Base-by-base conservation (phyloP, 306 rosid species). In the Bauhinia variegata region DNA sequence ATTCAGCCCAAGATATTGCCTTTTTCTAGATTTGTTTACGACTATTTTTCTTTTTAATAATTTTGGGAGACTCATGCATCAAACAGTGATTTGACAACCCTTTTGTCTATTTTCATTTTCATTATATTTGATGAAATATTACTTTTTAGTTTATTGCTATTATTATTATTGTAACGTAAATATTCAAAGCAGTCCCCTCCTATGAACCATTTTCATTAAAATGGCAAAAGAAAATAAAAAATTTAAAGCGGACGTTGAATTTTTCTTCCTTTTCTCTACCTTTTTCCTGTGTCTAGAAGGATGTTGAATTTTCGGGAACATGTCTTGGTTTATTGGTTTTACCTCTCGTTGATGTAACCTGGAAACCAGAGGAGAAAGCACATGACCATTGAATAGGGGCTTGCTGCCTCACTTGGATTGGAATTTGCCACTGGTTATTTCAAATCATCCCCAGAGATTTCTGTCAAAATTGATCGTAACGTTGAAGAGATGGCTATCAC, bases 241-340 rank as follows among this genome's bases (percentile, higher is more conserved):
- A 62, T n/a, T n/a, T n/a, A n/a, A n/a, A n/a, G n/a, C n/a, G 5
- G n/a, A 28, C 16, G 23, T 8, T 30, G 10, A 28, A n/a, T 44
- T 37, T 30, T 5, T 5, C 8, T 10, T 0, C 1, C 13, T 12
- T 13, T 19, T 51, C 19, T 10, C 0, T 0, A 3, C n/a, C 8
- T 41, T 41, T n/a, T 44, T n/a, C 41, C 14, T 44, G 54, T 9
- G 14, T 44, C 5, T 62, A 1, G n/a, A 36, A 17, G 34, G 34
- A 37, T 37, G 71, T 42, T 51, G 60, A 51, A 3, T 18, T 65
- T 51, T 38, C 1, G 60, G 50, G 9, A 6, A 37, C 60, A 65
- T 14, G 12, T 13, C 13, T 36, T 11, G 38, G 31, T 63, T n/a
- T n/a, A n/a, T n/a, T n/a, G n/a, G n/a, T n/a, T n/a, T n/a, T n/a